Percentiles rank a stretch among this genome's conserved stretches.
These are phyloP conservation scores for Scenedesmus sp. DNA, from an alignment of 163 green algal genomes.

Conservation along the genomic window DNA sequence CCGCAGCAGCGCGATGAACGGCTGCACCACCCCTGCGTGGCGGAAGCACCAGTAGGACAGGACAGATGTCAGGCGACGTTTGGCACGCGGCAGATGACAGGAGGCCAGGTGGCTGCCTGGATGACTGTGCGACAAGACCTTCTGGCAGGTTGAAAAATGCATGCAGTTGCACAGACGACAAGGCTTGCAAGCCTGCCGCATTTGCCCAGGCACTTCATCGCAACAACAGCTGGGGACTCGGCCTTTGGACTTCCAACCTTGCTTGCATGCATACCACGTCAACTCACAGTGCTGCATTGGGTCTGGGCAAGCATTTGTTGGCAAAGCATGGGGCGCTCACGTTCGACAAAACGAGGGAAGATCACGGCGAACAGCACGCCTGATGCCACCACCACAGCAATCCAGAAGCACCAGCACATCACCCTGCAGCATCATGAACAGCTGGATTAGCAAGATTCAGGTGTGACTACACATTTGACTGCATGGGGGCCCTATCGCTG, in stretches of 20 bases:
- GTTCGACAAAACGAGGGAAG: slow-evolving; percentile 40
- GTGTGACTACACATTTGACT: neutral
- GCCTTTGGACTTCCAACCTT: too few relatives aligned
- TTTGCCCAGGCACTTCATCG: too few relatives aligned
- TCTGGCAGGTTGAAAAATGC: too few relatives aligned
- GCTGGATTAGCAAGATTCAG: neutral
- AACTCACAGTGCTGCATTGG: neutral
- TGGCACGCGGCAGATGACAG: too few relatives aligned
- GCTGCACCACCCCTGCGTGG: slow-evolving; percentile 28
- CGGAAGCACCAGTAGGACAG: neutral
- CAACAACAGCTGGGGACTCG: too few relatives aligned
- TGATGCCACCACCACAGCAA: neutral
- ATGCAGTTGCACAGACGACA: too few relatives aligned
- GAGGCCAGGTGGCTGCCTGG: too few relatives aligned
- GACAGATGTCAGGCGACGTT: neutral
- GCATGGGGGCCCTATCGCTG: too few relatives aligned
- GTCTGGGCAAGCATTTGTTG: neutral
- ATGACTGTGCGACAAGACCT: too few relatives aligned
- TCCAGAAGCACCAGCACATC: slow-evolving; percentile 36
- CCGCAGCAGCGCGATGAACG: slow-evolving; percentile 28
- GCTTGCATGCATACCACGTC: too few relatives aligned
- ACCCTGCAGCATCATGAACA: slow-evolving; percentile 19
- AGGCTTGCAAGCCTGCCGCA: too few relatives aligned
- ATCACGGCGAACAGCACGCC: slow-evolving; percentile 26
- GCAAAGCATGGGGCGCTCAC: neutral